Percentiles rank a stretch among this genome's conserved stretches.
These are phyloP conservation scores for Iris pallida DNA, from an alignment of 116 monocot genomes.

Conservation along the genomic window DNA sequence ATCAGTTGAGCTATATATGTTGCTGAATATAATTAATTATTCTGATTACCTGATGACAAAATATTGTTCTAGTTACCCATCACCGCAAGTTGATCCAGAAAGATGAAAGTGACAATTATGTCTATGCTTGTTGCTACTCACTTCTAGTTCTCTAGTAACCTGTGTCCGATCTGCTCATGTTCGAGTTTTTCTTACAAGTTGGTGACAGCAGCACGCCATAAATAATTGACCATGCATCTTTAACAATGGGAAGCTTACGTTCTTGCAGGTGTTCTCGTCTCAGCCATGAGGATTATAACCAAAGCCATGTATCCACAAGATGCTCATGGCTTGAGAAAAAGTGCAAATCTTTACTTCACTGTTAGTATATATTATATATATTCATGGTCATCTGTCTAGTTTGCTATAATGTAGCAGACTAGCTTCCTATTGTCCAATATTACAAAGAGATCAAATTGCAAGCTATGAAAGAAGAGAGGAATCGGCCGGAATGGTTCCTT, in stretches of 20 bases:
- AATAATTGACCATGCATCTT: neutral
- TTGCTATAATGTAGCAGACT: conserved; percentile 51
- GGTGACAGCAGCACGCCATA: too few species aligned
- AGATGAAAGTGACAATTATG: too few species aligned
- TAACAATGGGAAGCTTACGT: neutral
- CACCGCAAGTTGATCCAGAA: too few species aligned
- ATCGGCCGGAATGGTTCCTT: conserved; percentile 2
- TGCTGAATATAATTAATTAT: too few species aligned
- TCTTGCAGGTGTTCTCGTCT: conserved; percentile 52
- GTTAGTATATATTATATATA: conserved; percentile 35
- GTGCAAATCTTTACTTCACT: conserved; percentile 51
- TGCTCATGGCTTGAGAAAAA: conserved; percentile 40
- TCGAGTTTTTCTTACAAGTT: too few species aligned
- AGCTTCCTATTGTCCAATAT: conserved; percentile 41
- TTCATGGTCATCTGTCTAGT: conserved; percentile 51
- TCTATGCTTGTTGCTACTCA: too few species aligned
- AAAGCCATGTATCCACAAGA: conserved; percentile 52
- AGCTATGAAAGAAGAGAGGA: conserved; percentile 35
- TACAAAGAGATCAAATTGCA: conserved; percentile 44
- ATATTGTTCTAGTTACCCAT: too few species aligned
- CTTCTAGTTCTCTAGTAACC: too few species aligned
- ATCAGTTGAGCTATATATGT: too few species aligned
- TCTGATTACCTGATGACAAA: too few species aligned
- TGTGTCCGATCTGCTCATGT: too few species aligned
- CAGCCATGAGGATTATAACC: conserved; percentile 39